phyloP scores from a whole-genome alignment of 495 filamentous ascomycete genomes.

The Neurospora sp. region DNA sequence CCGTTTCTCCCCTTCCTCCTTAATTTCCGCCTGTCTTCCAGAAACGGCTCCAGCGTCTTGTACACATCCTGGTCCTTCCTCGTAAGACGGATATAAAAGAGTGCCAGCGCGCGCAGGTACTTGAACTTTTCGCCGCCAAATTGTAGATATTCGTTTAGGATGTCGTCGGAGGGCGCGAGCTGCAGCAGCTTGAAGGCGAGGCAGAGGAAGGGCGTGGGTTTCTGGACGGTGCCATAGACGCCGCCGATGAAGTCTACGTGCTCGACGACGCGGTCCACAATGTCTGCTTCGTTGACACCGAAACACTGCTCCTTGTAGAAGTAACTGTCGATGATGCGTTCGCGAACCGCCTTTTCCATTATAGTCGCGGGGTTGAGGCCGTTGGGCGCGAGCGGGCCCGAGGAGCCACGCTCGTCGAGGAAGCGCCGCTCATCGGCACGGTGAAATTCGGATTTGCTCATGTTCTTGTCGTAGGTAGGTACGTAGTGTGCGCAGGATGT shows the following conservation, averaged over 20 bases:
- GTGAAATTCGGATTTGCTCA: constrained; percentile 36
- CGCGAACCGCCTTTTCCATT: constrained; percentile 84
- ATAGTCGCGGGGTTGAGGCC: constrained; percentile 82
- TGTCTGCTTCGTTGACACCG: constrained; percentile 79
- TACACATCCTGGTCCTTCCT: constrained; percentile 75
- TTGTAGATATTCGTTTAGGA: constrained; percentile 72
- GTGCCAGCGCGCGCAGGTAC: constrained; percentile 78
- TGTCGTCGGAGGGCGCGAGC: constrained; percentile 64
- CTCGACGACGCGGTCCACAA: constrained; percentile 82
- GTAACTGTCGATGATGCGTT: constrained; percentile 87
- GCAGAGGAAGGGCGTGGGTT: constrained; percentile 87
- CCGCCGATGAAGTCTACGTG: constrained; percentile 74
- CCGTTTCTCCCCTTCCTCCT: constrained; percentile 62
- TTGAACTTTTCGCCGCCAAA: constrained; percentile 70
- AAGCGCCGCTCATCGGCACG: constrained; percentile 65
- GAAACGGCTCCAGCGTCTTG: constrained; percentile 64
- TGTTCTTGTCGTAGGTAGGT: not conserved
- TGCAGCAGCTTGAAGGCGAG: constrained; percentile 91
- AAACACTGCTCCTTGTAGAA: constrained; percentile 99
- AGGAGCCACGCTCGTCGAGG: constrained; percentile 62
- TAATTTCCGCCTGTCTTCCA: constrained; percentile 78
- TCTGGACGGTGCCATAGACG: constrained; percentile 69
- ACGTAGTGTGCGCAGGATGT: not conserved
- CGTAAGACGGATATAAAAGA: constrained; percentile 88
- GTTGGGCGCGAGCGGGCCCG: constrained; percentile 41